Base-by-base conservation (phyloP, 176 grass and related monocot species). In the Luzula sylvatica region DNA sequence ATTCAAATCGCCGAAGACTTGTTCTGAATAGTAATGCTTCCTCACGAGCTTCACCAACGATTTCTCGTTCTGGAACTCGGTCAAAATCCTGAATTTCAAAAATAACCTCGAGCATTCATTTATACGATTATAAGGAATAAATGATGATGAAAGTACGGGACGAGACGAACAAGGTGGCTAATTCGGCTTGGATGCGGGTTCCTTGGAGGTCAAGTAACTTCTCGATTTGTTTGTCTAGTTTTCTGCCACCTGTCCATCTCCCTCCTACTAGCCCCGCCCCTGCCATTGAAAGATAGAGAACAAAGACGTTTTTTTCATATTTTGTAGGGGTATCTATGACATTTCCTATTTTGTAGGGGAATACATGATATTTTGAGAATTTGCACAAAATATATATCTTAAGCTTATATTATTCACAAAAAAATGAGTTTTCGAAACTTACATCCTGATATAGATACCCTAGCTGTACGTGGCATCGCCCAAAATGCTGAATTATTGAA, bases 1-100 rank as follows among this genome's bases (percentile, higher is more conserved):
- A 79, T 96, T 61, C 54, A 79, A 45, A 53, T 96, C 92, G 51
- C 26, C 69, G 15, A 74, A 90, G 26, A 96, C 71, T 76, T 65
- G 75, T 71, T 96, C 92, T 5, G 71, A 60, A 55, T 79, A 90
- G 50, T 71, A 89, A 55, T 90, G 59, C 15, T 32, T 76, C 19
- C 70, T 76, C 40, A 96, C 68, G 52, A 59, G 50, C 59, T 59
- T 16, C 66, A 79, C 62, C 48, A 72, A 40, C 15, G 27, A 58
- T 52, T 15, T 28, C 6, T 82, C 72, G 46, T 86, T 50, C 38
- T 69, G 80, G 41, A 86, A 78, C 35, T 89, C 78, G 15, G 30
- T 71, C 38, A 96, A 79, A 70, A 96, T 74, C 50, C 70, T 80
- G 53, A 43, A 44, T 21, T 44, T 44, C 45, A 5, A 28, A 25